Conservation (phyloP, 176 grass and related monocot species). For the Triticum urartu region DNA sequence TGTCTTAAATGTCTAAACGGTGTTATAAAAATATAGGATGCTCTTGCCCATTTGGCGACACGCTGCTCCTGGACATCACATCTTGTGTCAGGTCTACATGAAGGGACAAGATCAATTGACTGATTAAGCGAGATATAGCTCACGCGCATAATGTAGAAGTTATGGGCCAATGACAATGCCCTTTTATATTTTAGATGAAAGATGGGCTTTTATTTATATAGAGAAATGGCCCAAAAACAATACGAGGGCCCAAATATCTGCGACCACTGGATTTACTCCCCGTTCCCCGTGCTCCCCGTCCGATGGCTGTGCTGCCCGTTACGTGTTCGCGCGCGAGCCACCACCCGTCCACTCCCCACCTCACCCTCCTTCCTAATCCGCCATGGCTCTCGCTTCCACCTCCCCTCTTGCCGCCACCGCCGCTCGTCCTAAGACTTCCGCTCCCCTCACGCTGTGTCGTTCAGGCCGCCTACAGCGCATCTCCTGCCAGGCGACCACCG, state of each 20-base stretch:
- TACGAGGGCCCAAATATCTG: background rate
- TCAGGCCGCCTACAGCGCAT: conserved; percentile 25
- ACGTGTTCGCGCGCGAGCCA: conserved; percentile 72
- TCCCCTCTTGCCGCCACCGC: conserved; percentile 39
- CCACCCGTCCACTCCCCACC: conserved; percentile 22
- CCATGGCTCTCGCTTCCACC: conserved; percentile 63
- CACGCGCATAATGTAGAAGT: too few relatives aligned
- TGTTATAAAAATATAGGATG: too few relatives aligned
- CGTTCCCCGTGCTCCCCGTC: background rate
- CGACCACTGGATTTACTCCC: background rate
- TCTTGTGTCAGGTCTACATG: too few relatives aligned
- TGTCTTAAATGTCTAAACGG: too few relatives aligned
- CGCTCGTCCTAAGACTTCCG: background rate
- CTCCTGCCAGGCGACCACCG: conserved; percentile 50
- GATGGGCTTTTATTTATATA: too few relatives aligned
- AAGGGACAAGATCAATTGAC: too few relatives aligned
- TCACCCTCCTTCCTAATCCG: conserved; percentile 13
- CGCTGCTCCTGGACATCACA: too few relatives aligned
- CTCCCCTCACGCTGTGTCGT: background rate
- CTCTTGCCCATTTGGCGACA: too few relatives aligned
- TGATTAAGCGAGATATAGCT: too few relatives aligned
- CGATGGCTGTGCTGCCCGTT: background rate
- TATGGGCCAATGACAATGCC: background rate
- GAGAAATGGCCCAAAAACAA: background rate
- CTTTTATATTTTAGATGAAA: too few relatives aligned